Evolutionary conservation across 805 yeast species (phyloP).

Genomic region (Candida argentea): DNA sequence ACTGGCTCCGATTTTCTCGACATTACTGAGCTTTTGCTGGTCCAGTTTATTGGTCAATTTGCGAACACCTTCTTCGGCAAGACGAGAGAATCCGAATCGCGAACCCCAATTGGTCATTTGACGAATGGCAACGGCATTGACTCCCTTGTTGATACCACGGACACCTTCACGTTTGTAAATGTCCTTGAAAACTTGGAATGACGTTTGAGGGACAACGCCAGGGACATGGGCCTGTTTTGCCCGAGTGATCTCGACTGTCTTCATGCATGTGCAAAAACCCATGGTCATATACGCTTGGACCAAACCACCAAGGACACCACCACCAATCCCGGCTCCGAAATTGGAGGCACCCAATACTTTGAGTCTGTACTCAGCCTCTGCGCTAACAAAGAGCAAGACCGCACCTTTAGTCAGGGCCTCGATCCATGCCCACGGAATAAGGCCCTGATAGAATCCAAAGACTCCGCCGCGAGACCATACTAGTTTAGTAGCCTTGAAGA

Average conservation of each 20-base stretch:
- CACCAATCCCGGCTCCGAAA: constrained; percentile 83
- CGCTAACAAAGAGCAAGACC: constrained; percentile 80
- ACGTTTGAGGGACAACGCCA: constrained; percentile 58
- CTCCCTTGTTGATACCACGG: constrained; percentile 93
- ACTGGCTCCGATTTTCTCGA: constrained; percentile 77
- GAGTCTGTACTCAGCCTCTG: constrained; percentile 81
- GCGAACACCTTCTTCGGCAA: constrained; percentile 81
- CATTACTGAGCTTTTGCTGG: constrained; percentile 53
- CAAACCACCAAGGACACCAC: constrained; percentile 93
- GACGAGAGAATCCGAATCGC: constrained; percentile 83
- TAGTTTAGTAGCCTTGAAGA: constrained; percentile 56
- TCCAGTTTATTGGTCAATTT: constrained; percentile 46
- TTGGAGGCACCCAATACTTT: constrained; percentile 50
- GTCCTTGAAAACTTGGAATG: constrained; percentile 79
- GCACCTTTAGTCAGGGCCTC: constrained; percentile 99
- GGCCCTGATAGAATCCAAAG: constrained; percentile 89
- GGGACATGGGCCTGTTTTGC: constrained; percentile 55
- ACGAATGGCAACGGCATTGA: constrained; percentile 97
- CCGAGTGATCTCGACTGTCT: constrained; percentile 95
- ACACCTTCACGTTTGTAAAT: constrained; percentile 83
- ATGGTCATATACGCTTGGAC: constrained; percentile 94
- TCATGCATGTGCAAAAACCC: constrained; percentile 99
- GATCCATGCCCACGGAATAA: constrained; percentile 99
- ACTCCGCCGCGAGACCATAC: constrained; percentile 94
- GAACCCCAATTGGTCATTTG: constrained; percentile 99